Conservation (phyloP, 306 rosid species). For the Pueraria montana region DNA sequence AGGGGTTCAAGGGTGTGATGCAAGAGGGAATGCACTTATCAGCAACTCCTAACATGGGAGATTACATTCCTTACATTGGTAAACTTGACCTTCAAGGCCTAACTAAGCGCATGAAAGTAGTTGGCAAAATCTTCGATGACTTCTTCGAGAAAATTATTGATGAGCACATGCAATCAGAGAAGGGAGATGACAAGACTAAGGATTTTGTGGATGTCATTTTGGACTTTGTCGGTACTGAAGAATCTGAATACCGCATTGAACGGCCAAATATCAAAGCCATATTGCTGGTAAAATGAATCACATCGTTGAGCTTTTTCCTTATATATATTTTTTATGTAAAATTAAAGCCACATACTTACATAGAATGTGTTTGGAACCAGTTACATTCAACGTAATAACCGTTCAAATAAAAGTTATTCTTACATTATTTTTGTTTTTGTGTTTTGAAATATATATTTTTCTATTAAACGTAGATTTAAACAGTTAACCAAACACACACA, state of each 20-base stretch:
- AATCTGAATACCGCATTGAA: constrained; percentile 67
- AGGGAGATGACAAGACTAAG: constrained; percentile 47
- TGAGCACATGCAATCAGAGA: constrained; percentile 60
- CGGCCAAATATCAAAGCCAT: constrained; percentile 70
- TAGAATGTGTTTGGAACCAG: too few species aligned
- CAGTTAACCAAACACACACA: too few species aligned
- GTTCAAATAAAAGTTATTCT: too few species aligned
- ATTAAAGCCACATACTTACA: too few species aligned
- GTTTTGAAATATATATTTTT: too few species aligned
- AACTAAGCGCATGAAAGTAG: constrained; percentile 53
- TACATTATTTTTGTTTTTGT: too few species aligned
- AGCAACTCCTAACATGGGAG: constrained; percentile 60
- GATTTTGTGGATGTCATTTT: constrained; percentile 82
- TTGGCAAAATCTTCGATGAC: constrained; percentile 61
- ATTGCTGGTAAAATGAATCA: constrained; percentile 53
- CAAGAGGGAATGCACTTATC: constrained; percentile 56
- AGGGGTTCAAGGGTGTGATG: constrained; percentile 63
- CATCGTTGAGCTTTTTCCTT: neutral
- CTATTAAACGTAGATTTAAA: too few species aligned
- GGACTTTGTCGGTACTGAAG: constrained; percentile 57
- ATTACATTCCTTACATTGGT: constrained; percentile 66
- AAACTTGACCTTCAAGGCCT: constrained; percentile 72
- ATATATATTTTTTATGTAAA: neutral
- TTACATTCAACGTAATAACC: too few species aligned
- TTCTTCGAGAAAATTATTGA: constrained; percentile 75